Conservation (phyloP, 169 alveolate genomes). For the Eimeria praecox region DNA sequence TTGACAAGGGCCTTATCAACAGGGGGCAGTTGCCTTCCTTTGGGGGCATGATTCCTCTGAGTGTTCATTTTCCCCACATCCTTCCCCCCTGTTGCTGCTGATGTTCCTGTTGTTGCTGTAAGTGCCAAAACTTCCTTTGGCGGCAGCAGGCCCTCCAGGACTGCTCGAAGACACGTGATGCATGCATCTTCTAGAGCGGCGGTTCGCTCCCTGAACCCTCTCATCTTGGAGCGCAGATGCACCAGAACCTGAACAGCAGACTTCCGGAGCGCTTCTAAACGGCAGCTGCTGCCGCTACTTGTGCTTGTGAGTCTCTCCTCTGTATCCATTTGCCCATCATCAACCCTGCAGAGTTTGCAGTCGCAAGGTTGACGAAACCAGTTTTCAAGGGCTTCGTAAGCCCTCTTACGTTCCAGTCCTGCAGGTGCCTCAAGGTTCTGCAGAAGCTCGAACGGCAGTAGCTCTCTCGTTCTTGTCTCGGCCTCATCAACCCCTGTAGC, state of each 20-base stretch:
- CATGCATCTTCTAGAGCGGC: conserved; percentile 56
- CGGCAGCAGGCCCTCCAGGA: conserved; percentile 47
- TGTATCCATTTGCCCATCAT: conserved; percentile 31
- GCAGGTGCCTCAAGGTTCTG: conserved; percentile 55
- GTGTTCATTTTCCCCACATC: not conserved
- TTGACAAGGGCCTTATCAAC: conserved; percentile 44
- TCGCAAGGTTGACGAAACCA: conserved; percentile 72
- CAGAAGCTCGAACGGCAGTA: conserved; percentile 55
- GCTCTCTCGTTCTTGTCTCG: conserved; percentile 25
- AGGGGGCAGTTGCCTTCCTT: not conserved
- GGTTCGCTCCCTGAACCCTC: conserved; percentile 50
- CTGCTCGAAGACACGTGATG: conserved; percentile 50
- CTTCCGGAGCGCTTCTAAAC: conserved; percentile 38
- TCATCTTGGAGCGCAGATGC: conserved; percentile 63
- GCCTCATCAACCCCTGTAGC: conserved; percentile 68
- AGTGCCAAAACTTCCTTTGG: conserved; percentile 11
- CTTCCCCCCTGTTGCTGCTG: conserved; percentile 15
- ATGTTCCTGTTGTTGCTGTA: conserved; percentile 48
- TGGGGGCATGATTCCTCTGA: not conserved
- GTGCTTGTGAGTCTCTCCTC: conserved; percentile 12
- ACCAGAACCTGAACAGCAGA: conserved; percentile 58
- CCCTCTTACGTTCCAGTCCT: conserved; percentile 48
- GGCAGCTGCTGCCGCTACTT: conserved; percentile 25
- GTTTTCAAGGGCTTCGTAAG: conserved; percentile 46
- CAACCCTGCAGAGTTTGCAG: conserved; percentile 21